Conservation (phyloP, 768 basidiomycete species). For the Collybiopsis luxurians region DNA sequence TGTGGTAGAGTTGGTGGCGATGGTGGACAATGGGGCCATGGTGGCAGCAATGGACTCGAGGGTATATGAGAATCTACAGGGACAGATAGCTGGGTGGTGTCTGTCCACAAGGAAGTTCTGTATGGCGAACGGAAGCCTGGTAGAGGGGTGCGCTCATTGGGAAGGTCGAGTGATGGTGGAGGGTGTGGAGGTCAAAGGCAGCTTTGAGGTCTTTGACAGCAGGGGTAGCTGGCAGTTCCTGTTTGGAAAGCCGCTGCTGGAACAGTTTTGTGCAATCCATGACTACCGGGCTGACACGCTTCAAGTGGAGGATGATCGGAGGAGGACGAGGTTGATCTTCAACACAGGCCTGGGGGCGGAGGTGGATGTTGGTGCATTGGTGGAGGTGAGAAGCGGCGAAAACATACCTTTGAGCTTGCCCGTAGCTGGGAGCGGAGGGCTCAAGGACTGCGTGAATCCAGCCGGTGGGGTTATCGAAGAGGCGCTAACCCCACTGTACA, state of each 20-base stretch:
- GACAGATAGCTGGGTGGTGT: not conserved
- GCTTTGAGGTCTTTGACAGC: conserved; percentile 15
- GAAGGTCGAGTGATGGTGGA: not conserved
- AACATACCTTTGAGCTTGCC: not conserved
- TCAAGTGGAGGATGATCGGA: not conserved
- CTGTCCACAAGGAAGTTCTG: not conserved
- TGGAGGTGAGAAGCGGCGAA: not conserved
- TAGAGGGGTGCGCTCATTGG: not conserved
- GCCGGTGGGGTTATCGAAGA: not conserved
- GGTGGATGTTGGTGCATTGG: not conserved
- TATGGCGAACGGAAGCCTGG: conserved; percentile 1
- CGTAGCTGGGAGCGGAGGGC: no score
- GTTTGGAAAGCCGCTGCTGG: conserved; percentile 26
- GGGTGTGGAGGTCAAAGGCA: not conserved
- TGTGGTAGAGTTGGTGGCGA: not conserved
- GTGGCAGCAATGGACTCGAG: conserved; percentile 6
- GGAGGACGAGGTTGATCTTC: not conserved
- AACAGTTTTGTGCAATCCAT: conserved; percentile 19
- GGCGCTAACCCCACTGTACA: not conserved
- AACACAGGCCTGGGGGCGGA: not conserved
- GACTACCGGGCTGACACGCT: conserved; percentile 19
- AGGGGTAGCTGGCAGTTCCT: conserved; percentile 23
- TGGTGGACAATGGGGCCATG: conserved; percentile 7
- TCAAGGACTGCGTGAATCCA: not conserved
- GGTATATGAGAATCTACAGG: not conserved